Evolutionary conservation across 768 basidiomycete species (phyloP).

Genomic region (Kwoniella shandongensis): DNA sequence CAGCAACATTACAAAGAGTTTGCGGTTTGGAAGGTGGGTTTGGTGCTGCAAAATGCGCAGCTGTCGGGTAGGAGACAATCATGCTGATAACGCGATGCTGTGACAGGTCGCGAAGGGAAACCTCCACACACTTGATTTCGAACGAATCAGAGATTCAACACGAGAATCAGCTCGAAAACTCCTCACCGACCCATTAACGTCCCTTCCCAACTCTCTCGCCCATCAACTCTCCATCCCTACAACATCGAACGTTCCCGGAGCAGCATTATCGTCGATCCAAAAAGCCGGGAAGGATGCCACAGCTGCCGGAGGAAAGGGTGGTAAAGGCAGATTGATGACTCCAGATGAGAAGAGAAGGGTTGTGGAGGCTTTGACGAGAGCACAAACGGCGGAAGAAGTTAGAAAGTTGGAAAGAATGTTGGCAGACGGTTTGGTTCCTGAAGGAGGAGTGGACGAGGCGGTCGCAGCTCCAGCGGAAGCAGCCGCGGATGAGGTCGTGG

Average conservation of each 20-base stretch:
- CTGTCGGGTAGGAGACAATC: neutral
- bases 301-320: slow-evolving; percentile 29
- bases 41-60: no score
- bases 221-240: slow-evolving; percentile 41
- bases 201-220: slow-evolving; percentile 51
- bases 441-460: slow-evolving; percentile 33
- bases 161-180: slow-evolving; percentile 40
- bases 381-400: slow-evolving; percentile 51
- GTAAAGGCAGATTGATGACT: slow-evolving; percentile 53
- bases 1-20: slow-evolving; percentile 52
- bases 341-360: slow-evolving; percentile 53
- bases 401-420: slow-evolving; percentile 53
- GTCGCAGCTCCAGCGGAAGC: neutral
- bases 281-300: slow-evolving; percentile 6
- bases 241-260: slow-evolving; percentile 28
- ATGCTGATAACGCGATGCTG: neutral
- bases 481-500: neutral
- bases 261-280: slow-evolving; percentile 8
- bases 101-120: slow-evolving; percentile 44
- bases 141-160: slow-evolving; percentile 53
- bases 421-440: slow-evolving; percentile 52
- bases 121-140: slow-evolving; percentile 52
- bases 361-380: slow-evolving; percentile 49
- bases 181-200: slow-evolving; percentile 42
- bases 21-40: slow-evolving; percentile 52